Evolutionary conservation across 148 eudicot species (phyloP), one percentile per base, ranked within the genome.

Genomic region (Spergularia bocconei): DNA sequence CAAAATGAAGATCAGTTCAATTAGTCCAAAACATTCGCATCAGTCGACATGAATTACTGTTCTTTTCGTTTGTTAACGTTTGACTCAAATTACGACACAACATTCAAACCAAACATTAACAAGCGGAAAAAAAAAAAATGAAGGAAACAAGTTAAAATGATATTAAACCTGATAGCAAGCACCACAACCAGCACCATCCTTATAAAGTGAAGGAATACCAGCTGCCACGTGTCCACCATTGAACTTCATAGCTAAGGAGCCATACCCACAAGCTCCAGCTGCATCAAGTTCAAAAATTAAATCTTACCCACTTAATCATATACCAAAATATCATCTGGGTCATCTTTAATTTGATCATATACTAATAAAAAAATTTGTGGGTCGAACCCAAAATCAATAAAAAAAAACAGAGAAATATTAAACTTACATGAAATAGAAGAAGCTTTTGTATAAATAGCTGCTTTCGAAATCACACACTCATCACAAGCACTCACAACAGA

Each of bases 201-300:
- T 87, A 83, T 78, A 93, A 19, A 91, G 70, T 56, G 85, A 83
- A 64, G 98, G 85, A 68, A 81, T 73, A 59, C 89, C 96, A 58
- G 93, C 98, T 23, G 96, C 98, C 69, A 91, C 79, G 76, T 87
- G 84, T 25, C 91, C 91, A 25, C 86, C 87, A 72, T 75, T 77
- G 77, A 90, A 82, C 60, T 82, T 82, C 65, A 82, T 13, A 14
- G 91, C 96, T 71, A 80, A 72, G 39, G 96, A 78, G 48, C 98
- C 98, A 81, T 93, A 93, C 61, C 96, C 98, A 83, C 97, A 91
- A 53, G 91, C 87, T 69, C 93, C 96, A 63, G 84, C 91, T 84
- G 82, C 85, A 84, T 75, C 76, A 80, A 63, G 52, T 39, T 41
- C 55, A 29, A 47, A 79, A 69, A 69, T 23, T 76, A 36, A 79